Evolutionary conservation across 2,329 filamentous ascomycete genomes (phyloP), one percentile per base, ranked within the genome.

Genomic region (Fusarium praegraminearum): DNA sequence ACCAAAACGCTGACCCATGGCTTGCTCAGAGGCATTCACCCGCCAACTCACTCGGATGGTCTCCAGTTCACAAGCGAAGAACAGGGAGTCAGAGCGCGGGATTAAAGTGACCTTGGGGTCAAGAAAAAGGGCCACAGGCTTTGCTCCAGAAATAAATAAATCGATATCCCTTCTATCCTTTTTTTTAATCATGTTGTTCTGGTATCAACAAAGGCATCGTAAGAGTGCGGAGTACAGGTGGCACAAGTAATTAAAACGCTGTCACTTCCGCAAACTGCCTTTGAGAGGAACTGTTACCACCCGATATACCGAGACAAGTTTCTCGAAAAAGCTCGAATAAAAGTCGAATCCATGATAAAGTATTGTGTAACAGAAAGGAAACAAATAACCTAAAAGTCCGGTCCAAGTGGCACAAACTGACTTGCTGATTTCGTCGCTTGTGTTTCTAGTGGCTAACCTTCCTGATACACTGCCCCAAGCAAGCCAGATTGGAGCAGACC

Each of bases 401-500:
- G n/a, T 7, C 12, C n/a, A 38, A 22, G n/a, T 40, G 36, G n/a
- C n/a, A 22, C 20, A 40, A 20, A 40, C 11, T 7, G 36, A 20
- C n/a, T 40, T 40, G 13, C 36, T 40, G n/a, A 40, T 40, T 40
- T 40, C n/a, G n/a, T 40, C 36, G 5, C 36, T 20, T 20, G 36
- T 20, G n/a, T 40, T 38, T 38, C 36, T 40, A 40, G 36, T 40
- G 36, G n/a, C 36, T n/a, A 40, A 13, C n/a, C 13, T 20, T 40
- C 36, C 36, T 40, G 36, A 20, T 20, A 36, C 35, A 9, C 35
- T n/a, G 10, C 41, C 38, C 40, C n/a, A 47, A 22, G 41, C 20
- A 38, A 53, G 44, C 43, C 16, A 24, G 26, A 15, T 11, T 15
- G 43, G 53, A 66, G 65, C 49, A 40, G 61, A 71, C 69, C 56